These are phyloP conservation scores for Ascoidea asiatica DNA, from an alignment of 805 yeast species.

Conservation along the genomic window DNA sequence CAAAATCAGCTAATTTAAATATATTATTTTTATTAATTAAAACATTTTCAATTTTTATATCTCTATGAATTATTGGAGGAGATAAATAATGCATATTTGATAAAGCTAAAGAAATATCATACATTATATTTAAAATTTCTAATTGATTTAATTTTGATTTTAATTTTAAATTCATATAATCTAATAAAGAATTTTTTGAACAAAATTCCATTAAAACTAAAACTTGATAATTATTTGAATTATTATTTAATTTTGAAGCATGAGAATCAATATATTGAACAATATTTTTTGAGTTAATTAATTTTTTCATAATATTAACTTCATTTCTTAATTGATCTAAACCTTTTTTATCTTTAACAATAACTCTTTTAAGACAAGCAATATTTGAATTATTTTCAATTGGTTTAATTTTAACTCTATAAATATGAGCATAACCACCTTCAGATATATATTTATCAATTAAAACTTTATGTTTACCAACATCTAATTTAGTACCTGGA, in stretches of 20 bases:
- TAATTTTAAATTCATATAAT: slow-evolving; percentile 64
- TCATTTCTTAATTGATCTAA: slow-evolving; percentile 79
- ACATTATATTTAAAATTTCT: slow-evolving; percentile 56
- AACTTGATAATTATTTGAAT: slow-evolving; percentile 55
- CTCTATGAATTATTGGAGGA: slow-evolving; percentile 69
- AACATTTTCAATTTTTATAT: slow-evolving; percentile 90
- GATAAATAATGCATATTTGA: slow-evolving; percentile 62
- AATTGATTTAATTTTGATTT: slow-evolving; percentile 52
- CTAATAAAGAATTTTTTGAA: slow-evolving; percentile 63
- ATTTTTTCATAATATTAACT: slow-evolving; percentile 92
- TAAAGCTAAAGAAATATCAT: slow-evolving; percentile 58
- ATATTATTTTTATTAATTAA: slow-evolving; percentile 54
- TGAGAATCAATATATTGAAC: slow-evolving; percentile 92
- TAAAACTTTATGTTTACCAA: slow-evolving; percentile 68
- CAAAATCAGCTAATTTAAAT: slow-evolving; percentile 88
- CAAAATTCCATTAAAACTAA: slow-evolving; percentile 73
- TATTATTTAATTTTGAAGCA: slow-evolving; percentile 56
- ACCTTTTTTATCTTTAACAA: slow-evolving; percentile 81
- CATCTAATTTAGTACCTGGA: slow-evolving; percentile 69
- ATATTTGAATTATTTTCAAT: slow-evolving; percentile 35
- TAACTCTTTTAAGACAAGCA: slow-evolving; percentile 90
- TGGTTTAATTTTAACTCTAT: slow-evolving; percentile 60
- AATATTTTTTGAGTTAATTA: slow-evolving; percentile 63
- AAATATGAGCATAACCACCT: slow-evolving; percentile 96
- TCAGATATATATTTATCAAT: slow-evolving; percentile 64